Evolutionary conservation across 768 basidiomycete species (phyloP), one percentile per base, ranked within the genome.

Genomic region (Rhodotorula diobovata): DNA sequence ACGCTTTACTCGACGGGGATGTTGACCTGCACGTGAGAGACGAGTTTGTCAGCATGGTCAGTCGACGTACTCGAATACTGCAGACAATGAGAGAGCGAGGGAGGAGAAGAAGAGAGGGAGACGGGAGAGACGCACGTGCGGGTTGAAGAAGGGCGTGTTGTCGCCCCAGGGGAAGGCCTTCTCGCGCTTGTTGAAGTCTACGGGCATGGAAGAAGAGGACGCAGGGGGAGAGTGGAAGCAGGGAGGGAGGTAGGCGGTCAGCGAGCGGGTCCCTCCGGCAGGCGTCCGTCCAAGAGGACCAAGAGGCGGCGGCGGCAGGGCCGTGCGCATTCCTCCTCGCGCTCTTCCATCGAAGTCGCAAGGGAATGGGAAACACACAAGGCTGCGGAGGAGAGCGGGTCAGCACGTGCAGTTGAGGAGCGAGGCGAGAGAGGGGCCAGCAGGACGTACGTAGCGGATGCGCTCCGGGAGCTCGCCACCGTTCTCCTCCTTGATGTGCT

Each of bases 401-500:
- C 45, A 61, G 45, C 20, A 35, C 3, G 10, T 10, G 12, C 0
- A 2, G 6, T 14, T 18, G 41, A 43, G 23, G 20, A 18, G 2
- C 18, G 9, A 35, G 1, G 43, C 25, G 2, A 18, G 32, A 11
- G 41, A 30, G 35, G 35, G 39, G n/a, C n/a, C n/a, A 45, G 30
- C 16, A 28, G 20, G 5, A 53, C 70, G 21, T 25, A 72, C 71
- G 68, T 76, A 76, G 62, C 66, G 61, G 61, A 76, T 71, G 18
- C 74, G 61, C 65, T 73, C 67, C 12, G 72, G 73, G 45, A 68
- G 65, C 66, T 77, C 76, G 48, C 74, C 76, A n/a, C 74, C 76
- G 71, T 77, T 75, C 66, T 72, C 76, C 50, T 73, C 66, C 68
- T 74, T 72, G 51, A 72, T 67, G 70, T 77, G 76, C 55, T 71